These are phyloP conservation scores for Cichorium intybus DNA, from an alignment of 140 eudicot genomes.

Conservation along the genomic window DNA sequence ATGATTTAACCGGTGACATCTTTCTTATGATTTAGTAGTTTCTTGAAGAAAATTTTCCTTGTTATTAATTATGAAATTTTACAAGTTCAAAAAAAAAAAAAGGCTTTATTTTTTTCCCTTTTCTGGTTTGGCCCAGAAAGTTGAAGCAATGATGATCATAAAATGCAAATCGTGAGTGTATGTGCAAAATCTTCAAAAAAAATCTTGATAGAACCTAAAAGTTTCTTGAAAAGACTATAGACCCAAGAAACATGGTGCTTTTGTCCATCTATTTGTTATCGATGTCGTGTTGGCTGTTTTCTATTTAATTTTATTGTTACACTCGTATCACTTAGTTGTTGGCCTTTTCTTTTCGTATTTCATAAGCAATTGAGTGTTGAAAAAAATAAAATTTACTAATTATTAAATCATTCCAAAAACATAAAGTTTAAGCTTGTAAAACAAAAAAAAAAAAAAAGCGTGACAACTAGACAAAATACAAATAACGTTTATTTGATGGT, in stretches of 20 bases:
- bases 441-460: not conserved
- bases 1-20: slow-evolving; percentile 1
- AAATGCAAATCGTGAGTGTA: slow-evolving; percentile 23
- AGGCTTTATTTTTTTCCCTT: not conserved
- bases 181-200: slow-evolving; percentile 21
- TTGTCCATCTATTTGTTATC: not conserved
- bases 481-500: slow-evolving; percentile 6
- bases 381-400: not conserved
- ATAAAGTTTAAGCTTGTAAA: not conserved
- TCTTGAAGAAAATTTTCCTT: slow-evolving; percentile 8
- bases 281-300: not conserved
- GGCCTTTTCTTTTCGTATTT: not conserved
- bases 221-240: slow-evolving; percentile 21
- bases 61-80: slow-evolving; percentile 1
- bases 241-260: slow-evolving; percentile 11
- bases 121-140: slow-evolving; percentile 7
- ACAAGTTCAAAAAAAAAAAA: not conserved
- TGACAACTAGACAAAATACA: not conserved
- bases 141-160: slow-evolving; percentile 16
- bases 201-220: slow-evolving; percentile 17
- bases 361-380: not conserved
- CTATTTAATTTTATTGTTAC: not conserved
- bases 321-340: not conserved
- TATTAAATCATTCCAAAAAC: not conserved
- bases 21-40: slow-evolving; percentile 1